phyloP scores from a whole-genome alignment of 257 asterid genomes.

The Mitragyna speciosa region DNA sequence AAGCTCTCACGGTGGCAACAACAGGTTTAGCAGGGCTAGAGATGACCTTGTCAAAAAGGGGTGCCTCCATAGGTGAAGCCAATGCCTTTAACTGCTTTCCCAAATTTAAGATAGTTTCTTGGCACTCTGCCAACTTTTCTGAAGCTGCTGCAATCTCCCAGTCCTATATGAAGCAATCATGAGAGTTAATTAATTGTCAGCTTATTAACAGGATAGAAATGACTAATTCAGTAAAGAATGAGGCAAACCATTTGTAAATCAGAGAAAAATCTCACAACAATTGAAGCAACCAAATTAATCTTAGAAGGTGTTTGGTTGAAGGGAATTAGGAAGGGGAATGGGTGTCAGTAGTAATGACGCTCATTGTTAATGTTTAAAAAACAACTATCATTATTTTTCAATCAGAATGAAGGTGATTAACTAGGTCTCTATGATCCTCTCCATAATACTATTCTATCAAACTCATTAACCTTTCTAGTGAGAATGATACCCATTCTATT shows the following conservation, averaged over 20 bases:
- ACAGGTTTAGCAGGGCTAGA: constrained; percentile 32
- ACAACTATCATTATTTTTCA: too few species aligned
- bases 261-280: background rate
- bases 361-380: too few species aligned
- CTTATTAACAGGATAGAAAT: background rate
- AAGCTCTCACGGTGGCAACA: constrained; percentile 38
- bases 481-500: too few species aligned
- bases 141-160: constrained; percentile 79
- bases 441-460: too few species aligned
- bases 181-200: background rate
- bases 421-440: too few species aligned
- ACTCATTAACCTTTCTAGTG: too few species aligned
- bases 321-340: too few species aligned
- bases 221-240: background rate
- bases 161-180: constrained; percentile 42
- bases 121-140: constrained; percentile 85
- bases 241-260: background rate
- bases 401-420: too few species aligned
- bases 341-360: too few species aligned
- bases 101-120: constrained; percentile 74
- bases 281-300: background rate
- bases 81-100: constrained; percentile 88
- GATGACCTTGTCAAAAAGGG: constrained; percentile 48
- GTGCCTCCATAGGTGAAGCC: constrained; percentile 61
- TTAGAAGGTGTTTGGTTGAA: too few species aligned